Evolutionary conservation across 139 green algal genomes (phyloP), one percentile per base, ranked within the genome.

Genomic region (Haematococcus lacustris): DNA sequence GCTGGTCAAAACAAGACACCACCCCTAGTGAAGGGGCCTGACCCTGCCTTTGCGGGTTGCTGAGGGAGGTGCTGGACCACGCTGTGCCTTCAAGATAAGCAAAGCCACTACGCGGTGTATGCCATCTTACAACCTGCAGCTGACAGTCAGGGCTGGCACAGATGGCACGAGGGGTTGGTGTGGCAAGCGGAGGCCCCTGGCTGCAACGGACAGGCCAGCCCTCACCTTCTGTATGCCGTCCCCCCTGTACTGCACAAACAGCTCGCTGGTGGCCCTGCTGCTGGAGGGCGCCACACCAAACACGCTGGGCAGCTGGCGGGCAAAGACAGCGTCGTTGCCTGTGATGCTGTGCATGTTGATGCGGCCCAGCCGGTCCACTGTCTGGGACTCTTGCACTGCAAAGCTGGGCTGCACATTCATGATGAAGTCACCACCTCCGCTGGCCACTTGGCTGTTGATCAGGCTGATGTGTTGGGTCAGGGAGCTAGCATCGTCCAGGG

Each of bases 341-440:
- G 63, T 69, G 4, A 69, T 25, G 63, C 63, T 37, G 21, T 69
- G 63, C 17, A 69, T 6, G 63, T 69, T 69, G 63, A 69, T 39
- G 63, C 63, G 63, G 25, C 32, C 3, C 7, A 51, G 35, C 2
- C 6, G 32, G 37, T 51, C 37, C 35, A 69, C 63, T 26, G 4
- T 13, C 21, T 51, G 37, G 13, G 30, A 47, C 63, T 69, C 63
- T 7, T 69, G 50, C 4, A 40, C 33, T 17, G 63, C 63, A 69
- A 69, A 69, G 5, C 37, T 37, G 23, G 63, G 63, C 35, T 69
- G 63, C 13, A 6, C 63, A 35, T 69, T 69, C 13, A 69, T 25
- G 63, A 69, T 69, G 63, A 69, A 69, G 38, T 69, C 63, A 28
- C 21, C 63, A 6, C 63, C 63, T 28, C 32, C 32, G 63, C 5